Percentiles rank a stretch among this genome's conserved stretches.
Conservation (phyloP, 1,284 basidiomycete species). For the Clitocybe nebularis region DNA sequence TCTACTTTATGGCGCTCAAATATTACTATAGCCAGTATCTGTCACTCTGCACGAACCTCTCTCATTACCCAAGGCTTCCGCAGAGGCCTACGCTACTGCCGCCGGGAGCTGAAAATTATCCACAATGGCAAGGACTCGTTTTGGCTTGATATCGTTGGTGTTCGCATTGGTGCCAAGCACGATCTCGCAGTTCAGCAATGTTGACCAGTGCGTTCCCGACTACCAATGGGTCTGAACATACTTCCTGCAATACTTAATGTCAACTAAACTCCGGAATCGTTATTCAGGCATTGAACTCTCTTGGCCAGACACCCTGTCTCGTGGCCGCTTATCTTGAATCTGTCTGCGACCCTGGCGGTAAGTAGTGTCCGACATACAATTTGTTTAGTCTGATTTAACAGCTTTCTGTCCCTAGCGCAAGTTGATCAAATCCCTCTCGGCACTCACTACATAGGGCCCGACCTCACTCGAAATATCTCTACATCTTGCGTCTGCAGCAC, state of each 20-base stretch:
- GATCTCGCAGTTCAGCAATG: slow-evolving; percentile 31
- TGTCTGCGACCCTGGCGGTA: slow-evolving; percentile 21
- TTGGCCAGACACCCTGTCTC: slow-evolving; percentile 40
- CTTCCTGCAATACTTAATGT: slow-evolving; percentile 4
- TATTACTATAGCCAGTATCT: no score
- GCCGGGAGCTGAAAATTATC: no score
- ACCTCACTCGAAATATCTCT: slow-evolving; percentile 21
- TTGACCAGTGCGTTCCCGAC: slow-evolving; percentile 27
- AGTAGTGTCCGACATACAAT: not conserved
- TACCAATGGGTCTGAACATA: slow-evolving; percentile 31
- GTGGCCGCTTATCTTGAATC: slow-evolving; percentile 39
- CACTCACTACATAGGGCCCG: slow-evolving; percentile 35
- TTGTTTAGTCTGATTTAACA: not conserved
- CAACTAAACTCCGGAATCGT: not conserved
- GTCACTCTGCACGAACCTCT: no score
- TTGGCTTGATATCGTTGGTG: slow-evolving; percentile 13
- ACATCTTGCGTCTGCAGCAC: slow-evolving; percentile 34
- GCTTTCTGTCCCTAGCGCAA: no score
- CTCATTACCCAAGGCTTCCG: no score
- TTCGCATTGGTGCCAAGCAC: slow-evolving; percentile 14
- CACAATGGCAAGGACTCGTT: not conserved
- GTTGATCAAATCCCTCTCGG: slow-evolving; percentile 28
- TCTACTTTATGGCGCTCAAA: no score
- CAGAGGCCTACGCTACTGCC: no score
- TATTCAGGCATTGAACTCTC: slow-evolving; percentile 34